Conservation (phyloP, 2,329 filamentous ascomycete genomes). For the Lachnellula hyalina region DNA sequence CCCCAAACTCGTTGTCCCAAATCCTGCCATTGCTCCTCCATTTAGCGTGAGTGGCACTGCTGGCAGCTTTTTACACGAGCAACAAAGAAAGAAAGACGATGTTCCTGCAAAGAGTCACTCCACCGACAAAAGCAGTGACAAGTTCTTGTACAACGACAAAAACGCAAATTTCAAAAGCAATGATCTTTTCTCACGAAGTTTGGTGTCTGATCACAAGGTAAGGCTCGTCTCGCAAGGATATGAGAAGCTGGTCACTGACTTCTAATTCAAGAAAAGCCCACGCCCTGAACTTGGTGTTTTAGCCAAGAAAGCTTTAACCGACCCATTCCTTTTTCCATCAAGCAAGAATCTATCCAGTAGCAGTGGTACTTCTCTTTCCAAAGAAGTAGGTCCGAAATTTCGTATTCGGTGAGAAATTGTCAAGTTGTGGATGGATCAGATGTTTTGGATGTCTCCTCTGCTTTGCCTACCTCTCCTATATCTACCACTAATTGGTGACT, state of each 20-base stretch:
- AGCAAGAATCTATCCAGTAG: no score
- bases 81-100: not conserved
- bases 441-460: not conserved
- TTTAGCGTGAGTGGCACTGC: not conserved
- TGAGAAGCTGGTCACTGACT: no score
- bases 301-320: no score
- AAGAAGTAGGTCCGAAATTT: no score
- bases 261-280: no score
- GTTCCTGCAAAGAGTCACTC: not conserved
- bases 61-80: not conserved
- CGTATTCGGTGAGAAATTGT: not conserved
- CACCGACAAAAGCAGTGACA: not conserved
- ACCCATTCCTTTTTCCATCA: no score
- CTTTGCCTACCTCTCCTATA: not conserved
- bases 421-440: not conserved
- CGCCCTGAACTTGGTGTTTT: no score
- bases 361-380: no score
- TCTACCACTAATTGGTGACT: not conserved
- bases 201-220: no score
- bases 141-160: not conserved
- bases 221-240: no score
- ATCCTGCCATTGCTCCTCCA: not conserved
- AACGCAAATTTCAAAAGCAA: no score
- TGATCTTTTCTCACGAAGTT: no score
- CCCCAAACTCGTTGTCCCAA: not conserved